Conservation (phyloP, 495 filamentous ascomycete species). For the Penicillium cataractarum region DNA sequence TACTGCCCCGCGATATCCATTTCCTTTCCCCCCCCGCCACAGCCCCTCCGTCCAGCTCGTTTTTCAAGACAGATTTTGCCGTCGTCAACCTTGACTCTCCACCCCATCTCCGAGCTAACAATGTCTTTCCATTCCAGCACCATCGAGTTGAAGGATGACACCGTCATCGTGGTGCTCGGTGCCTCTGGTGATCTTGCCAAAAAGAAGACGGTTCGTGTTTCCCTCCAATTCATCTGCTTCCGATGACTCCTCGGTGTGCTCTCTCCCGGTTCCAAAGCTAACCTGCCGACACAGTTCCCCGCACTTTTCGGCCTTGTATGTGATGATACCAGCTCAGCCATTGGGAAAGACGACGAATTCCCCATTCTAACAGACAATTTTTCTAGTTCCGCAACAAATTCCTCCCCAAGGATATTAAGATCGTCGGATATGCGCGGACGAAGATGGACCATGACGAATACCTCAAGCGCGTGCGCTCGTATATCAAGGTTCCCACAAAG, state of each 20-base stretch:
- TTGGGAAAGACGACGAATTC: not conserved
- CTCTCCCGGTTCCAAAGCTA: constrained; percentile 24
- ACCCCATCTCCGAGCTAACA: constrained; percentile 24
- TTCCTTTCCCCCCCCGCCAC: constrained; percentile 9
- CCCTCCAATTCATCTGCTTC: constrained; percentile 4
- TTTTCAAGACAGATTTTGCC: constrained; percentile 23
- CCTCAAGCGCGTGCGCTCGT: constrained; percentile 88
- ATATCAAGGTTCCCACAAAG: constrained; percentile 98
- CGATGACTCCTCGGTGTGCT: constrained; percentile 20
- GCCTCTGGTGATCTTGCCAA: constrained; percentile 97
- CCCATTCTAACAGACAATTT: constrained; percentile 29
- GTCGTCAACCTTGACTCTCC: constrained; percentile 6
- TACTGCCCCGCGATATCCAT: constrained; percentile 8
- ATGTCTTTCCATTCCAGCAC: constrained; percentile 55
- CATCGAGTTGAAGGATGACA: constrained; percentile 97
- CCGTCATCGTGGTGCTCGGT: constrained; percentile 94
- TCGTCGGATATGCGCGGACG: constrained; percentile 98
- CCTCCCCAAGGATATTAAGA: constrained; percentile 94
- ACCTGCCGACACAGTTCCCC: constrained; percentile 70
- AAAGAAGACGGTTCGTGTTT: constrained; percentile 90
- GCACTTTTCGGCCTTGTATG: constrained; percentile 96
- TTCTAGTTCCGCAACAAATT: constrained; percentile 95
- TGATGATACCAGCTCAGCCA: constrained; percentile 26
- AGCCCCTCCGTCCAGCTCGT: constrained; percentile 24
- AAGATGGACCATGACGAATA: constrained; percentile 99